Evolutionary conservation across 2,329 filamentous ascomycete species (phyloP), one percentile per base, ranked within the genome.

Genomic region (Pseudogymnoascus sp.): DNA sequence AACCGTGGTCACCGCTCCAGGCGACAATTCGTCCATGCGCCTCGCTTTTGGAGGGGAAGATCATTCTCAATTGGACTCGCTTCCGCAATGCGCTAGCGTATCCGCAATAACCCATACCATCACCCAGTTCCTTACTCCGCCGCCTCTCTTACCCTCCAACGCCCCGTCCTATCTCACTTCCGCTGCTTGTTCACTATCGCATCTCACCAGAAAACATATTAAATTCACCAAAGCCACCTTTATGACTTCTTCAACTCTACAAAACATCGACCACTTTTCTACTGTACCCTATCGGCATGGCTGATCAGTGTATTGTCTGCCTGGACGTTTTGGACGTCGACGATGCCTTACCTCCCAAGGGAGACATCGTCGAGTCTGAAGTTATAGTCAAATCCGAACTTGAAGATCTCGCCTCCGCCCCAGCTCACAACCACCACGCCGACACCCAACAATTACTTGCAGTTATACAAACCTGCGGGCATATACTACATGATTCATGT

Each of bases 401-500:
- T 57, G 51, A 34, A 28, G 51, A 57, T 57, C 51, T 21, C 51
- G 51, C 51, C 28, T 37, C 62, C 67, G 66, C 63, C 70, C 63
- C 65, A 68, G 65, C 66, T 68, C 63, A 67, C 67, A 62, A 69
- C 67, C 61, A 31, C 48, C 25, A 57, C 51, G 51, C 43, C 51
- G 60, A 65, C 62, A 67, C 67, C 31, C 63, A 69, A 41, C 66
- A 66, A 37, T 60, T 63, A 65, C 81, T 88, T 66, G 85, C 86
- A 43, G 77, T 83, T 63, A 83, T 88, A 61, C 80, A 86, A 66
- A 88, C 92, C 57, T 99, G 95, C 77, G 90, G 91, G 65, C 96
- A 99, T 80, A 85, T 93, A 70, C 82, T 99, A 70, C 95, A 99
- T 79, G 89, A 99, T 79, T 87, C 89, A 62, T 99, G 95, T 77